Base-by-base conservation (phyloP, 2,329 filamentous ascomycete species). In the Eutypa lata region DNA sequence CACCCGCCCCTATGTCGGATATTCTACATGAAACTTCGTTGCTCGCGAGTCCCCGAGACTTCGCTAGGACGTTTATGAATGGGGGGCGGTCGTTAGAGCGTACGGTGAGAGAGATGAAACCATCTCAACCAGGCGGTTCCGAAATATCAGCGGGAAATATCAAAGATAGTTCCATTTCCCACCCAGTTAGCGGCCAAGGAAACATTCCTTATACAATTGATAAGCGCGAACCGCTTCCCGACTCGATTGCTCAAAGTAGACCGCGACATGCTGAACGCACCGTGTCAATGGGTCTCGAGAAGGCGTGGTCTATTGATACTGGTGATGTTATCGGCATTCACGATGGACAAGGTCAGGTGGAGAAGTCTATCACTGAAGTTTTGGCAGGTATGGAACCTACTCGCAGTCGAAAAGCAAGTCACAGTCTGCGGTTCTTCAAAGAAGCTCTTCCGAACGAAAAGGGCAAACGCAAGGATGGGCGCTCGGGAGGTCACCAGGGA, bases 361-460 rank as follows among this genome's bases (percentile, higher is more conserved):
- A 87, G 59, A 82, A 84, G 65, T 85, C 82, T n/a, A 81, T 87
- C 48, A 76, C 81, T 6, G 82, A 86, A 57, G 81, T 80, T 26
- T 74, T 86, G 63, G 77, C 81, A 18, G 82, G 83, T 2, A 72
- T 80, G n/a, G 83, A 86, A 61, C 82, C 76, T 42, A 85, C 80
- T 45, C 80, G 84, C 50, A 89, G 84, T 62, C 80, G 84, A 59
- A 88, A 87, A 68, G 80, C 84, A 38, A 87, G 83, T 61, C 84
- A 87, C 66, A 86, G 82, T 58, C 71, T 88, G 53, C 77, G 84
- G 2, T 84, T 87, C 61, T 88, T 88, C 73, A 84, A 83, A 56
- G 83, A 87, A 66, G 84, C 82, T 33, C 70, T 86, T 18, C 82
- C 82, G 3, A 80, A 84, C 50, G 82, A 86, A 44, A 80, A 80